Conservation (phyloP, 495 filamentous ascomycete species). For the Hypoxylon perforatum region DNA sequence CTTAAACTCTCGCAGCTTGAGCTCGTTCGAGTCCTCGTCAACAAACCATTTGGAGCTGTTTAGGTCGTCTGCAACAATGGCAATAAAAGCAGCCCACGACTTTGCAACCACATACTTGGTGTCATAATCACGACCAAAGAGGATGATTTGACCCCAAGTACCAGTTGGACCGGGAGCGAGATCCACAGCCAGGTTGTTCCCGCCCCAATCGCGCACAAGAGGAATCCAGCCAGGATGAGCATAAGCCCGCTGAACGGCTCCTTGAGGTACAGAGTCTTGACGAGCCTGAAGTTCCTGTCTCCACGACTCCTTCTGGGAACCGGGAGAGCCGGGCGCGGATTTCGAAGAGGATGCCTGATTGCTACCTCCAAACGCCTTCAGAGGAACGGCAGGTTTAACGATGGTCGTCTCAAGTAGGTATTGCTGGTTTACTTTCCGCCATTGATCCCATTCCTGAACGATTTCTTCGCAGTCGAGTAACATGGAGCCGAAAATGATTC, state of each 20-base stretch:
- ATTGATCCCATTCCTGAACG: constrained; percentile 96
- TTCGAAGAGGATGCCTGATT: constrained; percentile 61
- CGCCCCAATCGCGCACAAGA: constrained; percentile 95
- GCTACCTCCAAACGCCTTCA: constrained; percentile 74
- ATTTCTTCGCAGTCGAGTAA: constrained; percentile 98
- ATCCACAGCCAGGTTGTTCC: constrained; percentile 95
- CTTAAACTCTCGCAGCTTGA: constrained; percentile 94
- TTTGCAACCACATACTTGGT: constrained; percentile 96
- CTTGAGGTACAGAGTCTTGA: constrained; percentile 88
- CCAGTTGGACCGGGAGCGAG: constrained; percentile 91
- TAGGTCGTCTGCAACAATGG: constrained; percentile 88
- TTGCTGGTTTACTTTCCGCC: constrained; percentile 91
- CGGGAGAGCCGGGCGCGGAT: constrained; percentile 57
- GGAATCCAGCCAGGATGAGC: constrained; percentile 97
- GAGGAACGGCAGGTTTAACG: constrained; percentile 66
- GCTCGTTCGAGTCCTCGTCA: constrained; percentile 89
- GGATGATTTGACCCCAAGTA: constrained; percentile 94
- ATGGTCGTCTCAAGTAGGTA: constrained; percentile 72
- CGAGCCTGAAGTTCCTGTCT: constrained; percentile 83
- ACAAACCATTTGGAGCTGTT: constrained; percentile 86
- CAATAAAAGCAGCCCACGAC: constrained; percentile 91
- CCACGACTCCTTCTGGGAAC: constrained; percentile 72
- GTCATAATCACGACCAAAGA: constrained; percentile 97
- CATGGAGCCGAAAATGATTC: constrained; percentile 94
- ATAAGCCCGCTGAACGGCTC: constrained; percentile 91